phyloP scores from a whole-genome alignment of 2,329 filamentous ascomycete genomes.

The Helotiales sp. region DNA sequence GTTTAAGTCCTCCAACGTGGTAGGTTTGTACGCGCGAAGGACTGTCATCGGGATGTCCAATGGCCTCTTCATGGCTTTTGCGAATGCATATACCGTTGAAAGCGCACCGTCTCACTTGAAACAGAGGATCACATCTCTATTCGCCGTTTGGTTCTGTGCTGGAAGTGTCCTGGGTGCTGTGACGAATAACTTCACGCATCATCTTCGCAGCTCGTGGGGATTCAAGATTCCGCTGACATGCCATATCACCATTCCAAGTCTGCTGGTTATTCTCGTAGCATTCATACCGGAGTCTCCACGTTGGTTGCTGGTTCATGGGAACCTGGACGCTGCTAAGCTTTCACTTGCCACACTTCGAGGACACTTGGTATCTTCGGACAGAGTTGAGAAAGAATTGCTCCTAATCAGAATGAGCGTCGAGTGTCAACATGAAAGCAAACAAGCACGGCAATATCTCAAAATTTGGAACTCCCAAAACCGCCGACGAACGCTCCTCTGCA shows the following conservation, averaged over 20 bases:
- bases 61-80: neutral
- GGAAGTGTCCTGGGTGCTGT: conserved; percentile 3
- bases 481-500: conserved; percentile 10
- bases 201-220: neutral
- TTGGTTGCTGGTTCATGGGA: neutral
- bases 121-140: neutral
- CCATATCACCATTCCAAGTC: neutral
- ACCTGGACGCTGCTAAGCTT: neutral
- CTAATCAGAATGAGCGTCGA: neutral
- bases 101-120: neutral
- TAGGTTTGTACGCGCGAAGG: neutral
- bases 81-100: neutral
- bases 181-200: conserved; percentile 3
- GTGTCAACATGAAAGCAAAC: neutral
- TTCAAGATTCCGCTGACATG: conserved; percentile 7
- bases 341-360: neutral
- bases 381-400: neutral
- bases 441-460: neutral
- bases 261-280: neutral
- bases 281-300: neutral
- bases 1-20: neutral
- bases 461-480: neutral
- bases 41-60: conserved; percentile 1
- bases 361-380: neutral
- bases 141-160: neutral